Conservation (phyloP, 1,139 yeast species). For the Spencermartinsiella ligniputridi region DNA sequence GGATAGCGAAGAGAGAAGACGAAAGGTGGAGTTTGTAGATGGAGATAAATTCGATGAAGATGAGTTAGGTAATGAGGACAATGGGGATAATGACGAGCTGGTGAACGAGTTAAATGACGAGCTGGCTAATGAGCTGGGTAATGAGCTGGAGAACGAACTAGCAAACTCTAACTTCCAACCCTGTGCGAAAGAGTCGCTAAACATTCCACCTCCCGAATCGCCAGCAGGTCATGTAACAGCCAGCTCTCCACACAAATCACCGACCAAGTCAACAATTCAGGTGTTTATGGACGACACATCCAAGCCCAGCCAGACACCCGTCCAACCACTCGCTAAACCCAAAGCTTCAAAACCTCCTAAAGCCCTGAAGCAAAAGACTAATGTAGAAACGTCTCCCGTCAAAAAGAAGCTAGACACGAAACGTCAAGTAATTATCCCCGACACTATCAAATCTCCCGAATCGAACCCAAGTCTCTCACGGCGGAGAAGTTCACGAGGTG, state of each 20-base stretch:
- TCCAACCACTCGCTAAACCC: neutral
- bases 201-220: neutral
- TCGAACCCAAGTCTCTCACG: constrained; percentile 4
- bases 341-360: neutral
- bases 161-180: no score
- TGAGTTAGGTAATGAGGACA: no score
- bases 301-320: neutral
- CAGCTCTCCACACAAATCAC: neutral
- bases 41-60: no score
- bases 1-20: neutral
- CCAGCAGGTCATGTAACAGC: neutral
- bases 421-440: constrained; percentile 6
- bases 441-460: constrained; percentile 5
- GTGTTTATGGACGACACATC: neutral
- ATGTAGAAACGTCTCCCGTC: neutral
- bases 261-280: neutral
- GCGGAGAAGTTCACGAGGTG: constrained; percentile 21
- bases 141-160: neutral
- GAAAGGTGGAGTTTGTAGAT: no score
- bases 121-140: neutral
- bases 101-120: neutral
- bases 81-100: no score
- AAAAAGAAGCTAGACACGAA: no score
- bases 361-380: neutral
- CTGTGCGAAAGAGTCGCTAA: neutral